Evolutionary conservation across 192 early-diverging fungal species (phyloP).

Genomic region (Cladochytrium replicatum): DNA sequence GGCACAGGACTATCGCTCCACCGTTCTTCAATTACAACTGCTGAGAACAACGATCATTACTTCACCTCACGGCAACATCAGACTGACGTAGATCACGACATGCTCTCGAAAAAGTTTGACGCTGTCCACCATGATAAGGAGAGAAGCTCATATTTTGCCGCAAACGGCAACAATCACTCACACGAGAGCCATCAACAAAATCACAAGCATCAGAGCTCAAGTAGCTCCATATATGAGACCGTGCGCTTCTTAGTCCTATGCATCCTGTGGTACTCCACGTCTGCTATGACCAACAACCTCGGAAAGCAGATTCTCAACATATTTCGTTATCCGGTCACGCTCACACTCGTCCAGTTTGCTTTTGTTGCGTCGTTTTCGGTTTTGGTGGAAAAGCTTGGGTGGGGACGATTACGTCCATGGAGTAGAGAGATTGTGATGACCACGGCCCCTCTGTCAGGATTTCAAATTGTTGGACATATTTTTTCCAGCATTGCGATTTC

Average conservation of each 20-base stretch:
- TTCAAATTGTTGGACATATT: slow-evolving; percentile 78
- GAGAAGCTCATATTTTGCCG: no score
- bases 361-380: slow-evolving; percentile 62
- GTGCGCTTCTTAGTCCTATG: slow-evolving; percentile 54
- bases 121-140: no score
- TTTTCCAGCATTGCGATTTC: slow-evolving; percentile 70
- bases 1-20: no score
- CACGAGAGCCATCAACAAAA: no score
- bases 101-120: no score
- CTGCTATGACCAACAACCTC: slow-evolving; percentile 74
- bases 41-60: no score
- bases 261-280: slow-evolving; percentile 70
- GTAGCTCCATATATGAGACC: no score
- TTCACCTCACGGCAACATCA: no score
- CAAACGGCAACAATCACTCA: no score
- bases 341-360: slow-evolving; percentile 76
- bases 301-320: slow-evolving; percentile 69
- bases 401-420: slow-evolving; percentile 44
- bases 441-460: slow-evolving; percentile 63
- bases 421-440: slow-evolving; percentile 41
- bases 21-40: no score
- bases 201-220: no score
- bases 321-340: slow-evolving; percentile 70
- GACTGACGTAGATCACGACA: no score
- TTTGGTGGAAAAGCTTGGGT: slow-evolving; percentile 15